Evolutionary conservation across 306 rosid species (phyloP).

Genomic region (Quercus suber): DNA sequence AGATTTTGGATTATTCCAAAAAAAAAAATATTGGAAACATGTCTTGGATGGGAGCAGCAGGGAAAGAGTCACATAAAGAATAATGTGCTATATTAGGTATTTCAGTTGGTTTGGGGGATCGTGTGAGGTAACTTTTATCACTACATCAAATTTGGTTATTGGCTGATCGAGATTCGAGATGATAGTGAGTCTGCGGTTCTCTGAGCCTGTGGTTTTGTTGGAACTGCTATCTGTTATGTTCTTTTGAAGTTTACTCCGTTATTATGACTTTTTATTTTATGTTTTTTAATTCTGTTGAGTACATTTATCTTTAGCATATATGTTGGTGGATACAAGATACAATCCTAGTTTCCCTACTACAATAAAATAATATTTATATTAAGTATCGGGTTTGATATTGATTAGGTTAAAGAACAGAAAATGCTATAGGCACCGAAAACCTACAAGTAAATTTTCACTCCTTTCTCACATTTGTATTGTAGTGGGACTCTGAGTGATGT

Average conservation of each 20-base stretch:
- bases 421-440: too few species aligned
- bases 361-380: neutral
- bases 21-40: too few species aligned
- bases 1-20: neutral
- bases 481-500: too few species aligned
- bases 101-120: neutral
- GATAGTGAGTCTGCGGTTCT: neutral
- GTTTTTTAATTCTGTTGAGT: too few species aligned
- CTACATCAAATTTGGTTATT: neutral
- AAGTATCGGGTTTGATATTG: neutral
- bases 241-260: neutral
- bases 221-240: neutral
- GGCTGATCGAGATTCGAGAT: neutral
- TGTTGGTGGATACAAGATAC: neutral
- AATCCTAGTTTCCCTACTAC: neutral
- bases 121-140: neutral
- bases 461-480: too few species aligned
- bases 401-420: too few species aligned
- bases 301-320: neutral
- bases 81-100: neutral
- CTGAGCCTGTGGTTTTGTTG: neutral
- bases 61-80: conserved; percentile 2
- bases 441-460: too few species aligned
- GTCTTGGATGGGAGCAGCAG: neutral
- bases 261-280: neutral